Base-by-base conservation (phyloP, 2,329 filamentous ascomycete species). In the Scopulariopsis brevicaulis region DNA sequence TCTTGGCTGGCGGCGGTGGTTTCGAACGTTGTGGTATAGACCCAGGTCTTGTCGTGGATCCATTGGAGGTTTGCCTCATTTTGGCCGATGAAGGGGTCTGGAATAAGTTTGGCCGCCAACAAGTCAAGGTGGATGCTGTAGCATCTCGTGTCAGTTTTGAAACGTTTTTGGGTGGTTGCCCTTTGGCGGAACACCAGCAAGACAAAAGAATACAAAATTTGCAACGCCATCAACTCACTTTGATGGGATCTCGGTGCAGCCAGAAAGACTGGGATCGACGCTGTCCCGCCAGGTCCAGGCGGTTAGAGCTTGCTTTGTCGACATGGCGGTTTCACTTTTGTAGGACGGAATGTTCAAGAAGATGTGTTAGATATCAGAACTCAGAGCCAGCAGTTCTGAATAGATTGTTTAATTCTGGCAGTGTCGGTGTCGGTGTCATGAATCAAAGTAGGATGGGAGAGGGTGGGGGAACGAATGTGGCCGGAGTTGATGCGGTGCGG, bases 51-150 rank as follows among this genome's bases (percentile, higher is more conserved):
- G 67, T 90, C 86, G 58, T 86, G 87, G 54, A 91, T 76, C 87
- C 88, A 92, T 72, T 89, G 85, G 3, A 88, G 84, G 43, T 82
- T 77, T 46, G 84, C 73, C 69, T 92, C 88, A 65, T 91, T 90
- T 72, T 88, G 86, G 55, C 86, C 86, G 35, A 89, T 78, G 68
- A 84, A 89, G 0, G 88, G 87, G 64, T 91, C 85, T 3, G 81
- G 75, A 60, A 87, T 87, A 59, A 84, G 71, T 20, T 74, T 71
- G 65, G 87, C 78, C 62, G 82, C 76, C 32, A 86, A 71, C 24
- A 87, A 75, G 66, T 87, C 84, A 24, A 87, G 76, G 65, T 87
- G 84, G 35, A 87, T 73, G 61, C 86, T 84, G 58, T 24, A 50
- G 24, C 4, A 20, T 50, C 18, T 6, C 4, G 4, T 18, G 11